Evolutionary conservation across 352 stramenopile genomes (phyloP).

Genomic region (Elongisporangium prolatum): DNA sequence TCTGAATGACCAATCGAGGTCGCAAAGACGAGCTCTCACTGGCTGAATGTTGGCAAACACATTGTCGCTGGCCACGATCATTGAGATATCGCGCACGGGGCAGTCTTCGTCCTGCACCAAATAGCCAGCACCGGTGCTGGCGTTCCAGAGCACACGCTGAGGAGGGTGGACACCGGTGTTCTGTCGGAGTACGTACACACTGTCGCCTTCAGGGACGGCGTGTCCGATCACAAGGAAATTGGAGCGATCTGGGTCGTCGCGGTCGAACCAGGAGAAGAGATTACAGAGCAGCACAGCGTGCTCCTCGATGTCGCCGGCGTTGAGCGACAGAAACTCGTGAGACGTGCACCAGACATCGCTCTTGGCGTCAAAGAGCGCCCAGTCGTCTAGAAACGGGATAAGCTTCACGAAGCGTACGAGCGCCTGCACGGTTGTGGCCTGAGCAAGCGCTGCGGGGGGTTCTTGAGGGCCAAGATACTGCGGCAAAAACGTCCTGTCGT

Average conservation of each 20-base stretch:
- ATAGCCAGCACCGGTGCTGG: conserved; percentile 79
- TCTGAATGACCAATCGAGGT: conserved; percentile 84
- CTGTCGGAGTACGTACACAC: conserved; percentile 79
- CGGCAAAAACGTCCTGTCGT: conserved; percentile 61
- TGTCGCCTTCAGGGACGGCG: conserved; percentile 82
- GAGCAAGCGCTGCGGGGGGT: conserved; percentile 41
- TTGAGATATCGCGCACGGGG: conserved; percentile 79
- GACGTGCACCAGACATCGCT: conserved; percentile 88
- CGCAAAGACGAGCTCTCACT: conserved; percentile 23
- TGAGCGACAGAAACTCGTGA: conserved; percentile 88
- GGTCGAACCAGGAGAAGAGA: conserved; percentile 87
- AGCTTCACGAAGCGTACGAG: conserved; percentile 89
- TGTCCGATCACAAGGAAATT: conserved; percentile 88
- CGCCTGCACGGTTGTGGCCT: conserved; percentile 16
- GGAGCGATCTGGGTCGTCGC: conserved; percentile 19
- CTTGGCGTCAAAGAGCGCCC: conserved; percentile 75
- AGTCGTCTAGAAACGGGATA: conserved; percentile 90
- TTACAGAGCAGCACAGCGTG: conserved; percentile 92
- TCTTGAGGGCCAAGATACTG: conserved; percentile 70
- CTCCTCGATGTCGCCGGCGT: conserved; percentile 87
- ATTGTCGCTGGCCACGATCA: conserved; percentile 88
- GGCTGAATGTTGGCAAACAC: conserved; percentile 88
- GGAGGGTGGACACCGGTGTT: conserved; percentile 35
- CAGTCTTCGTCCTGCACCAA: conserved; percentile 68
- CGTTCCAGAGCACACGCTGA: conserved; percentile 83